A percentile compares a stretch with the other conserved stretches of the same genome.
Evolutionary conservation across 495 filamentous ascomycete genomes (phyloP).

Genomic region (Cercophora samala): DNA sequence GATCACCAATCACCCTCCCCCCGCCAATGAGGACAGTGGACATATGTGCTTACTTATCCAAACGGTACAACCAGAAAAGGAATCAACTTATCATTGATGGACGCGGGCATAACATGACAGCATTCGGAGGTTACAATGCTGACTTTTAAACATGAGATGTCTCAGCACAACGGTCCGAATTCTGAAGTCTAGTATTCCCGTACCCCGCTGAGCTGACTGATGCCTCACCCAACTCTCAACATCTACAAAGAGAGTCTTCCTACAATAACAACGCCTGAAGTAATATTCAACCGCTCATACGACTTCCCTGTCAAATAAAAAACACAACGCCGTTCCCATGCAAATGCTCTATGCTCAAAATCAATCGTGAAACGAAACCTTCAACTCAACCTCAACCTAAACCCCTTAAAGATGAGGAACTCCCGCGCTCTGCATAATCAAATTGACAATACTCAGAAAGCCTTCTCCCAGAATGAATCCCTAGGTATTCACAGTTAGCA

Average conservation of each 20-base stretch:
- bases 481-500: slow-evolving; percentile 25
- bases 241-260: too few relatives aligned
- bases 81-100: neutral
- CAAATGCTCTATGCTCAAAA: neutral
- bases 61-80: neutral
- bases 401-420: slow-evolving; percentile 67
- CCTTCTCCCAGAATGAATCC: slow-evolving; percentile 94
- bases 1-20: too few relatives aligned
- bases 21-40: neutral
- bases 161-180: neutral
- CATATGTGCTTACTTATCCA: too few relatives aligned
- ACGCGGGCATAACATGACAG: neutral
- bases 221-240: neutral
- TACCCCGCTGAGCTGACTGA: neutral
- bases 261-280: too few relatives aligned
- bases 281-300: neutral
- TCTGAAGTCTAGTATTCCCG: neutral
- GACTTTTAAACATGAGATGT: neutral
- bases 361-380: neutral
- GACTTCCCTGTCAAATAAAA: too few relatives aligned
- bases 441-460: slow-evolving; percentile 85
- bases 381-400: neutral
- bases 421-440: slow-evolving; percentile 72
- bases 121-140: neutral
- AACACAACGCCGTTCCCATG: neutral